Evolutionary conservation across 805 yeast genomes (phyloP).

Genomic region (Candida argentea): DNA sequence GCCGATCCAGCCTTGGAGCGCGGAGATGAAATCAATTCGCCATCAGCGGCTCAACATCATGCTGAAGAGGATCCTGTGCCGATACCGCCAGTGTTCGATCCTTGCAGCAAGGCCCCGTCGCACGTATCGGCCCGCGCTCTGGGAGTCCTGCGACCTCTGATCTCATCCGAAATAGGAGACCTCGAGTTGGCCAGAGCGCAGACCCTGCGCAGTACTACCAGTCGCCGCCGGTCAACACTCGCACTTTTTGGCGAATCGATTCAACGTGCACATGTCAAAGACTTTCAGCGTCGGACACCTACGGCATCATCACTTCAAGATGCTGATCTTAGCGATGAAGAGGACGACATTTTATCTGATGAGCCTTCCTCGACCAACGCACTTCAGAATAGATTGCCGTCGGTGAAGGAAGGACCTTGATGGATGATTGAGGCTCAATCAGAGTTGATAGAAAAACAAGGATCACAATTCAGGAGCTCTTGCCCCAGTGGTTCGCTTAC

Average conservation of each 20-base stretch:
- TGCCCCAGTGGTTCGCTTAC: too few relatives aligned
- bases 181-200: slow-evolving; percentile 4
- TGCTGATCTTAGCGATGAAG: slow-evolving; percentile 20
- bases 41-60: too few relatives aligned
- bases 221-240: slow-evolving; percentile 23
- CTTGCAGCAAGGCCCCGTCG: too few relatives aligned
- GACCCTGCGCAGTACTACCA: slow-evolving; percentile 4
- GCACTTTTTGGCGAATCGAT: slow-evolving; percentile 42
- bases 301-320: slow-evolving; percentile 18
- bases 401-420: slow-evolving; percentile 2
- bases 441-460: too few relatives aligned
- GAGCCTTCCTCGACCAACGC: background rate
- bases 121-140: too few relatives aligned
- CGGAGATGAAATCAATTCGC: too few relatives aligned
- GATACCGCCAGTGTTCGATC: too few relatives aligned
- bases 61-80: too few relatives aligned
- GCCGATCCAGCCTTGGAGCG: background rate
- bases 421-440: background rate
- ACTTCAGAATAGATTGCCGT: slow-evolving; percentile 1
- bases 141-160: background rate
- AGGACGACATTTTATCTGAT: slow-evolving; percentile 17
- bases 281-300: slow-evolving; percentile 60
- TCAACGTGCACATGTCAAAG: slow-evolving; percentile 73
- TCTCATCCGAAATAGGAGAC: slow-evolving; percentile 7
- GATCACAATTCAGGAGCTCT: too few relatives aligned